Base-by-base conservation (phyloP, 768 basidiomycete species). In the Macrolepiota dolichaula region DNA sequence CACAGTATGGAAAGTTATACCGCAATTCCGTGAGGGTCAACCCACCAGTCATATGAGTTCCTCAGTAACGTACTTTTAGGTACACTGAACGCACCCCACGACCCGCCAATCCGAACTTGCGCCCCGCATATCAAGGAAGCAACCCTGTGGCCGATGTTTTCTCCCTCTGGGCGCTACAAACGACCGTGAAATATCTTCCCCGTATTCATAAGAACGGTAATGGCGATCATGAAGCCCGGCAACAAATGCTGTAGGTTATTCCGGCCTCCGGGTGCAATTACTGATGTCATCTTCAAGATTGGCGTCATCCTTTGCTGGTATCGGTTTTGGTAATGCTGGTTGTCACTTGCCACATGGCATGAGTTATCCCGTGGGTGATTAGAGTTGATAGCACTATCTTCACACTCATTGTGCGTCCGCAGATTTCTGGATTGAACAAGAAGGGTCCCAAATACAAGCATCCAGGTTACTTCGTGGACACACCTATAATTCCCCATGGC, bases 131-230 rank as follows among this genome's bases (percentile, higher is more conserved):
- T 69, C 94, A 96, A 73, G 94, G 94, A 62, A 89, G 90, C 70
- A 96, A 96, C 69, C 92, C 92, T 4, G 90, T 98, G 51, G 94
- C 95, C 1, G 96, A 98, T 69, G 92, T 98, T 51, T 98, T 98
- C 77, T 93, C 93, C 17, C 77, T 89, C 58, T 98, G 96, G 96
- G 96, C 96, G 1, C 77, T 98, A 61, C 83, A 86, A 67, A 90
- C 93, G 13, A 92, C 94, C 0, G 89, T 98, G 47, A 85, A 92
- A 71, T 88, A 93, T 68, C 83, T 98, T 19, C 96, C 96, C 13
- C 84, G 91, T 24, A 85, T 98, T 46, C 88, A 92, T 1, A 90
- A 86, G 69, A 83, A 96, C 69, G 59, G 59, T 25, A 81, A 73
- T 13, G 82, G 86, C 51, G 92, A 98, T 70, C 75, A 80, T 15